Base-by-base conservation (phyloP, 2,329 filamentous ascomycete genomes). In the Byssochlamys sp. region DNA sequence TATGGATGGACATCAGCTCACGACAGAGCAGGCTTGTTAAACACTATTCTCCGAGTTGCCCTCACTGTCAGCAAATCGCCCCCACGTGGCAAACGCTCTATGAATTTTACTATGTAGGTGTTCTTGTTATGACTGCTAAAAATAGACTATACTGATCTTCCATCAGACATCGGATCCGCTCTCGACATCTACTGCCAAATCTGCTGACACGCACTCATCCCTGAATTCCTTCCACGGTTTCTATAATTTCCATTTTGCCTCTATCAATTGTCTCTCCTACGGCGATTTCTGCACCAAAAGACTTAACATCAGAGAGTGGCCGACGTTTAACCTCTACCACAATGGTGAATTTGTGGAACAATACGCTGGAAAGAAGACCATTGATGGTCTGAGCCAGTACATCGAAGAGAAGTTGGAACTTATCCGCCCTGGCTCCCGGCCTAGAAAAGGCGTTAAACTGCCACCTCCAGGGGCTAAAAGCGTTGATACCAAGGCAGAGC, bases 41-140 rank as follows among this genome's bases (percentile, higher is more conserved):
- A 66, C 74, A 79, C 60, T 80, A 77, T 60, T 81, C 80, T 52
- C 79, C 79, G 39, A 69, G 71, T 33, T 81, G 79, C 73, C 81
- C 80, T 52, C 90, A 96, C 73, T 96, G 91, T 77, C 81, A 81
- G 70, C 78, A 81, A 54, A 89, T 90, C 67, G 90, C 89, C 55
- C 94, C 94, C 6, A 86, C 84, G 54, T 96, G 85, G 80, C 91
- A 97, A 75, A 96, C 91, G 4, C 74, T 92, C 12, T 96, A 97
- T 79, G 94, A 99, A 76, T 96, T 86, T 74, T 99, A 96, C 77
- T 85, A 77, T 61, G 75, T 78, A 62, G 64, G 72, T 66, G 26
- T 55, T 51, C 28, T 27, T 35, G 11, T 19, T 19, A 12, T 29
- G 28, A n/a, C 2, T 48, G 14, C 53, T 24, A 29, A 19, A 65